A percentile compares a stretch with the other conserved stretches of the same genome.
Conservation (phyloP, 2,329 filamentous ascomycete species). For the Penicillium brevicompactum region DNA sequence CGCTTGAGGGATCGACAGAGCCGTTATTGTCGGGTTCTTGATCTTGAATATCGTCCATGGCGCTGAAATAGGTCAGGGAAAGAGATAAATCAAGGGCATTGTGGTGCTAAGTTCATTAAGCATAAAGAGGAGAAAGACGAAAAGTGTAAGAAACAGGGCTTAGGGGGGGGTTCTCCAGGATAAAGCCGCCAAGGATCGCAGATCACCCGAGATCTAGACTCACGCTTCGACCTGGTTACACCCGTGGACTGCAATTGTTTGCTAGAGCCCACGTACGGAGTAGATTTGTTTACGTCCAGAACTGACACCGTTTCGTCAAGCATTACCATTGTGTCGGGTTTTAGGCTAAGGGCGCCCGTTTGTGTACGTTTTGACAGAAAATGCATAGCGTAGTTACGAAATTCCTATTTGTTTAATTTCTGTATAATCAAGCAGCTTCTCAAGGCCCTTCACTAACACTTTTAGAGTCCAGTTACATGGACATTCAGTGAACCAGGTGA, state of each 20-base stretch:
- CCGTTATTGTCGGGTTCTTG: neutral
- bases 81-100: neutral
- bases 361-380: neutral
- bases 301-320: neutral
- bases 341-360: neutral
- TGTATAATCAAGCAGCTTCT: neutral
- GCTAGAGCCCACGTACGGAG: neutral
- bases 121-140: neutral
- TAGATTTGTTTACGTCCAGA: neutral
- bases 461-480: neutral
- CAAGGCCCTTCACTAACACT: neutral
- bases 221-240: neutral
- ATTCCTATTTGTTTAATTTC: neutral
- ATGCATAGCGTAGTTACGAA: neutral
- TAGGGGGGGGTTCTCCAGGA: neutral
- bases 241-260: neutral
- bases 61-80: neutral
- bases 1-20: conserved; percentile 14
- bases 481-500: too few relatives aligned
- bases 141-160: neutral
- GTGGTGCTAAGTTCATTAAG: conserved; percentile 2
- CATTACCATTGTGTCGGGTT: neutral
- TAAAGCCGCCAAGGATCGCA: conserved; percentile 10
- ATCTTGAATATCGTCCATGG: neutral
- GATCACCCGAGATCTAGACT: conserved; percentile 5